Conservation (phyloP, 306 rosid genomes). For the Gynostemma pentaphyllum region DNA sequence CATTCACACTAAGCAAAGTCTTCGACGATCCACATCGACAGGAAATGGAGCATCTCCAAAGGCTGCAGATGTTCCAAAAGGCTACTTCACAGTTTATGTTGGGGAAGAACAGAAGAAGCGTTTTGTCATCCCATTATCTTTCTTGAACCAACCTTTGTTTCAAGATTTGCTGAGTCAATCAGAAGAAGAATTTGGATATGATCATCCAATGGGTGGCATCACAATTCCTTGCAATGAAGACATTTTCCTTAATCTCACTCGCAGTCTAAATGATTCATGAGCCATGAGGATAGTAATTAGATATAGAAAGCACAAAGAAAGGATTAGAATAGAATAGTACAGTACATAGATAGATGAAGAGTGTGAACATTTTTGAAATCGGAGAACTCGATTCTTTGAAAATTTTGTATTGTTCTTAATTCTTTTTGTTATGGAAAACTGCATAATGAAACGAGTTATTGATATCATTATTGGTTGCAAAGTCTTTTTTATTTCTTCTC, state of each 20-base stretch:
- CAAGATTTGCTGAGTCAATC: conserved; percentile 15
- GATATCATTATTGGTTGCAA: too few relatives aligned
- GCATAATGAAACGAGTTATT: too few relatives aligned
- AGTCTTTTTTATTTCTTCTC: too few relatives aligned
- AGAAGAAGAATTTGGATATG: conserved; percentile 32
- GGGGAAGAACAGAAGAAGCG: conserved; percentile 27
- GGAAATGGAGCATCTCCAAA: conserved; percentile 5
- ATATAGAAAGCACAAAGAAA: not conserved
- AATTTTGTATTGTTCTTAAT: too few relatives aligned
- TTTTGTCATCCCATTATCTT: conserved; percentile 25
- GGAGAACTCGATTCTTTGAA: not conserved
- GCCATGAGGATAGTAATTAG: not conserved
- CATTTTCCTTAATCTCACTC: not conserved
- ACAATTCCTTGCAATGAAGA: conserved; percentile 25
- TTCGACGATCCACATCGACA: not conserved
- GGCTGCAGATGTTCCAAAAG: conserved; percentile 10
- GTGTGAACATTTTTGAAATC: not conserved
- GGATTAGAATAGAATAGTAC: not conserved
- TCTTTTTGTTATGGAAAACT: too few relatives aligned
- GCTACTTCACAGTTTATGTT: conserved; percentile 23
- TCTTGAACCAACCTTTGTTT: conserved; percentile 30
- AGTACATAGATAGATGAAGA: not conserved
- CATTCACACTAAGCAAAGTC: conserved; percentile 4
- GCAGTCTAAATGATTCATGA: not conserved
- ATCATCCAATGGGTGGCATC: conserved; percentile 29